Conservation (phyloP, 129 eudicot genomes). For the Chrysanthemum seticuspe region DNA sequence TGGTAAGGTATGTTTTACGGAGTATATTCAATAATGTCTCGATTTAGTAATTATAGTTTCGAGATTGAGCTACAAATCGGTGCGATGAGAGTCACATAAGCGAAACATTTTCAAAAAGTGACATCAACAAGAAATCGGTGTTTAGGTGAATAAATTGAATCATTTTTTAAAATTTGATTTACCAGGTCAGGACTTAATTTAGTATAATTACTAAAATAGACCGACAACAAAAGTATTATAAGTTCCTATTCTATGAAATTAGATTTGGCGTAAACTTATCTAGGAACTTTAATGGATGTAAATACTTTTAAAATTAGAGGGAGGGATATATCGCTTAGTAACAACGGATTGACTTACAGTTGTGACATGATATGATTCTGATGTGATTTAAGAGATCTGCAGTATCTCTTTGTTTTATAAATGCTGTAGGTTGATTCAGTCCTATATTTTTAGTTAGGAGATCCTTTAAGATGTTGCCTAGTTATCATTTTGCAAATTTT, state of each 20-base stretch:
- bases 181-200: no score
- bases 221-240: no score
- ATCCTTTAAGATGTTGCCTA: conserved; percentile 1
- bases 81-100: no score
- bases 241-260: no score
- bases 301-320: background rate
- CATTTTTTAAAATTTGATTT: no score
- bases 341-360: background rate
- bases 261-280: no score
- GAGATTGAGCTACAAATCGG: no score
- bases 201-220: no score
- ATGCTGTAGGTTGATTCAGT: background rate
- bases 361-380: background rate
- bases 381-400: background rate
- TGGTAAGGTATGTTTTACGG: background rate
- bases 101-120: no score
- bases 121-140: no score
- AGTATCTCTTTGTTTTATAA: background rate
- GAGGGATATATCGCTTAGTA: background rate
- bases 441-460: background rate
- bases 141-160: no score
- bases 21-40: background rate
- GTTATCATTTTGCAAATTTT: background rate
- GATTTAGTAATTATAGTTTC: no score
- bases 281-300: background rate